A percentile compares a stretch with the other conserved stretches of the same genome.
These are phyloP conservation scores for Lepidopterella palustris DNA, from an alignment of 495 filamentous ascomycete species.

Conservation along the genomic window DNA sequence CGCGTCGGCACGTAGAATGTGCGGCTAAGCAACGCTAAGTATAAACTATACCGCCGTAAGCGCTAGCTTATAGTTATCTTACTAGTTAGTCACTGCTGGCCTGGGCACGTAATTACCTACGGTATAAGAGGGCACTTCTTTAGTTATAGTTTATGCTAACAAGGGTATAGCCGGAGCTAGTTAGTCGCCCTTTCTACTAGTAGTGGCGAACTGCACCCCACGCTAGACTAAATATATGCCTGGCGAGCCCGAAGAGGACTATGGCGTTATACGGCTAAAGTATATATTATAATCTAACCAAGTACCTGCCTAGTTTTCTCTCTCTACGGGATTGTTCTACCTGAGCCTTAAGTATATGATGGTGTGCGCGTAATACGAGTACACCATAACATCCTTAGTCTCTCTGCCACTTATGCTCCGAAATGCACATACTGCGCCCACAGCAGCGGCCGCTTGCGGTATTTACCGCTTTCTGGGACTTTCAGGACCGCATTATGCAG, in stretches of 20 bases:
- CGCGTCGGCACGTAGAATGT: no score
- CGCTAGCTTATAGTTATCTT: no score
- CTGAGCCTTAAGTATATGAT: no score
- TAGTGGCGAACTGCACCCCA: neutral
- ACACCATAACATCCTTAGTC: no score
- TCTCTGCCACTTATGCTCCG: neutral
- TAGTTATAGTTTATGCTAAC: no score
- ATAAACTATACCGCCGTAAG: no score
- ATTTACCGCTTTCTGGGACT: slow-evolving; percentile 3
- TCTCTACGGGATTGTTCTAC: neutral
- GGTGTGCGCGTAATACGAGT: no score
- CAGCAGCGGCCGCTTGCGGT: slow-evolving; percentile 7
- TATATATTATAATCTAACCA: neutral
- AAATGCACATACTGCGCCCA: slow-evolving; percentile 4
- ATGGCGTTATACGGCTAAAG: neutral
- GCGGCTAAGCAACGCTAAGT: no score
- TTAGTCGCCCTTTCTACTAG: neutral
- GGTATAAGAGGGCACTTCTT: no score
- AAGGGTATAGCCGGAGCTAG: no score
- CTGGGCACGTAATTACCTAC: no score
- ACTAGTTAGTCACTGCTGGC: no score
- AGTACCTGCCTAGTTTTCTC: neutral
- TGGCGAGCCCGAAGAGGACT: neutral
- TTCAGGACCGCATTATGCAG: slow-evolving; percentile 1
- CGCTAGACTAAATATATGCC: neutral